A percentile compares a stretch with the other conserved stretches of the same genome.
Evolutionary conservation across 2,329 filamentous ascomycete species (phyloP).

Genomic region (Claviceps sp.): DNA sequence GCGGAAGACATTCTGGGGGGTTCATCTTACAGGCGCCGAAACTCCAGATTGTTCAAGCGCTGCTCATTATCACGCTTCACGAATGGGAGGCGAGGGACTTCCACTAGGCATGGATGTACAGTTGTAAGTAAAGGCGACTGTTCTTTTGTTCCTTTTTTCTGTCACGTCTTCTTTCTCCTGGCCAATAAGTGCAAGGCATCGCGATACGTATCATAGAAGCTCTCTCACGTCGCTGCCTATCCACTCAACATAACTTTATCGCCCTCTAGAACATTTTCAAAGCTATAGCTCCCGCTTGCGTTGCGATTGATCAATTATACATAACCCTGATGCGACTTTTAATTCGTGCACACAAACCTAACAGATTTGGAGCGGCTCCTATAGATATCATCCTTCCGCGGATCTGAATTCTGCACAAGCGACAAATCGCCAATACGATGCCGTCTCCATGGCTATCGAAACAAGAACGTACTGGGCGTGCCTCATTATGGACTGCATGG

Average conservation of each 20-base stretch:
- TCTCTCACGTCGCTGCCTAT: conserved; percentile 14
- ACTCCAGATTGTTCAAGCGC: conserved; percentile 22
- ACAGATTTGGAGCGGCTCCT: too few species aligned
- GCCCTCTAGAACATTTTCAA: too few species aligned
- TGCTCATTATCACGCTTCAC: conserved; percentile 25
- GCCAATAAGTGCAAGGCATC: conserved; percentile 14
- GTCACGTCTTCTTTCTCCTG: background rate
- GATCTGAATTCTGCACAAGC: too few species aligned
- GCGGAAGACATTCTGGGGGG: conserved; percentile 13
- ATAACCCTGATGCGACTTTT: too few species aligned
- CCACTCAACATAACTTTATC: conserved; percentile 13
- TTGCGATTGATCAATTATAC: too few species aligned
- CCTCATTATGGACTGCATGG: conserved; percentile 30
- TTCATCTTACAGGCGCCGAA: conserved; percentile 17
- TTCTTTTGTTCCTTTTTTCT: background rate
- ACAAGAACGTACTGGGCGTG: conserved; percentile 31
- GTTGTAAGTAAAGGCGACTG: conserved; percentile 10
- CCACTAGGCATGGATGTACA: conserved; percentile 30
- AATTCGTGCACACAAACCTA: too few species aligned
- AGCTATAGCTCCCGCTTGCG: too few species aligned
- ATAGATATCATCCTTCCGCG: too few species aligned
- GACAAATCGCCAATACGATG: conserved; percentile 8
- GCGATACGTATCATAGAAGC: conserved; percentile 26
- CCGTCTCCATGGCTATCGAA: conserved; percentile 17
- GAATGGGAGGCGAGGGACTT: conserved; percentile 29